Evolutionary conservation across 192 early-diverging fungal genomes (phyloP).

Genomic region (Allomyces arbusculus): DNA sequence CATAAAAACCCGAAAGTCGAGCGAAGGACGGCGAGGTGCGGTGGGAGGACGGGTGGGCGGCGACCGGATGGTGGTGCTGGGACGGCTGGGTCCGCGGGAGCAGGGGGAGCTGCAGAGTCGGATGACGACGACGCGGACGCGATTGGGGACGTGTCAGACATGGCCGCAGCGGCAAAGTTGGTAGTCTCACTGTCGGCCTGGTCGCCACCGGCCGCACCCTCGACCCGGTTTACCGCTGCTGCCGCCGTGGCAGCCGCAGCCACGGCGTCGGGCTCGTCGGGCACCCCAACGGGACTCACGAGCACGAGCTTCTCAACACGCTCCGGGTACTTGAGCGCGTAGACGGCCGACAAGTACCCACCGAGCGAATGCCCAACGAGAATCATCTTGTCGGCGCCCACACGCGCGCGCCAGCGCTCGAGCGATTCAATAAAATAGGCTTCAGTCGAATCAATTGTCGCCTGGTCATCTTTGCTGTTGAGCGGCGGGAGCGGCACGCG

Average conservation of each 20-base stretch:
- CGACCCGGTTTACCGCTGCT: neutral
- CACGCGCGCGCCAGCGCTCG: constrained; percentile 62
- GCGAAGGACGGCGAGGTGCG: constrained; percentile 9
- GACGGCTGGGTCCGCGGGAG: neutral
- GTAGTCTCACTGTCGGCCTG: constrained; percentile 2
- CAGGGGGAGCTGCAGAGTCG: neutral
- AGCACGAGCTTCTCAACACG: constrained; percentile 72
- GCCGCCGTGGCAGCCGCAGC: too few species aligned
- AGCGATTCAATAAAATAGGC: constrained; percentile 74
- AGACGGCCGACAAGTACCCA: constrained; percentile 66
- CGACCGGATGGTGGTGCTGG: constrained; percentile 1
- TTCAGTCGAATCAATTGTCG: constrained; percentile 30
- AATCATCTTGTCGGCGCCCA: constrained; percentile 59
- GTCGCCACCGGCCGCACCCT: too few species aligned
- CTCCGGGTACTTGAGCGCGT: constrained; percentile 71
- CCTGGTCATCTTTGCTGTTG: constrained; percentile 8
- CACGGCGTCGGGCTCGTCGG: constrained; percentile 13
- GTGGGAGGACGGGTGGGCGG: constrained; percentile 1
- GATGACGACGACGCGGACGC: constrained; percentile 3
- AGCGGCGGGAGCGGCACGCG: constrained; percentile 27
- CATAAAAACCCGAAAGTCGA: constrained; percentile 34
- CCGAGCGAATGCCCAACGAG: constrained; percentile 69
- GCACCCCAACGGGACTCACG: constrained; percentile 65
- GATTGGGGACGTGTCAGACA: constrained; percentile 3
- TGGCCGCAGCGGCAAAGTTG: constrained; percentile 21